Conservation (phyloP, 192 early-diverging fungal species). For the Coemansia sp. region DNA sequence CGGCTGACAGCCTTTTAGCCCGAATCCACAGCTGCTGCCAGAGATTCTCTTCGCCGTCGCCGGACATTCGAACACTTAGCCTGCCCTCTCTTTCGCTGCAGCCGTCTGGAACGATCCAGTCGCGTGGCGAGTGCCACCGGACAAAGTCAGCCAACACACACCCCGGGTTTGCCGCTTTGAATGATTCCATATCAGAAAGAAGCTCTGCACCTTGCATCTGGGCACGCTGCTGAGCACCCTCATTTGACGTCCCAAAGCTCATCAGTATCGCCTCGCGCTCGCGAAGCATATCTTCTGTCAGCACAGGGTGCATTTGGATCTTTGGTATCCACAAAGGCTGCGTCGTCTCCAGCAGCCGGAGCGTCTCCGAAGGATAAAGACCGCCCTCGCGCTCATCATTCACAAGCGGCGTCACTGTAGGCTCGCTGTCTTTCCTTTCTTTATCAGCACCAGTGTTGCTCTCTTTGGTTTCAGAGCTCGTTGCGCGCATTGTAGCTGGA, state of each 20-base stretch:
- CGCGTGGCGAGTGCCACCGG: conserved; percentile 93
- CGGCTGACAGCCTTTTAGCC: conserved; percentile 59
- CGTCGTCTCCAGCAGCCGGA: conserved; percentile 59
- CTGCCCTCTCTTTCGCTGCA: conserved; percentile 36
- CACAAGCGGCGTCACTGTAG: neutral
- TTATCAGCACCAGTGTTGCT: neutral
- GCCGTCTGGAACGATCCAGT: conserved; percentile 74
- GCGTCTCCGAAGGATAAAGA: conserved; percentile 43
- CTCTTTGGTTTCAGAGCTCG: conserved; percentile 1
- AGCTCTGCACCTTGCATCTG: conserved; percentile 73
- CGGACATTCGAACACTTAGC: conserved; percentile 79
- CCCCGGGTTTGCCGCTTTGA: conserved; percentile 91
- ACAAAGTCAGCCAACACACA: conserved; percentile 84
- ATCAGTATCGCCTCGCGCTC: conserved; percentile 79
- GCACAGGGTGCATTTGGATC: conserved; percentile 68
- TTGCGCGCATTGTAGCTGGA: neutral
- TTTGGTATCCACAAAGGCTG: conserved; percentile 69
- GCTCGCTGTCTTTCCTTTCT: neutral
- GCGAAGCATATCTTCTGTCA: conserved; percentile 88
- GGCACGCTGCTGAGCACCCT: conserved; percentile 71
- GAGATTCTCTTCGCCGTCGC: conserved; percentile 62
- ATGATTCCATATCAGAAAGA: conserved; percentile 81
- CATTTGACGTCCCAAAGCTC: conserved; percentile 69
- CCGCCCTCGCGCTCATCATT: conserved; percentile 51
- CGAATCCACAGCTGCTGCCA: conserved; percentile 88